Percentiles rank a stretch among this genome's conserved stretches.
phyloP scores from a whole-genome alignment of 192 early-diverging fungal species.

The Fimicolochytrium jonesii region DNA sequence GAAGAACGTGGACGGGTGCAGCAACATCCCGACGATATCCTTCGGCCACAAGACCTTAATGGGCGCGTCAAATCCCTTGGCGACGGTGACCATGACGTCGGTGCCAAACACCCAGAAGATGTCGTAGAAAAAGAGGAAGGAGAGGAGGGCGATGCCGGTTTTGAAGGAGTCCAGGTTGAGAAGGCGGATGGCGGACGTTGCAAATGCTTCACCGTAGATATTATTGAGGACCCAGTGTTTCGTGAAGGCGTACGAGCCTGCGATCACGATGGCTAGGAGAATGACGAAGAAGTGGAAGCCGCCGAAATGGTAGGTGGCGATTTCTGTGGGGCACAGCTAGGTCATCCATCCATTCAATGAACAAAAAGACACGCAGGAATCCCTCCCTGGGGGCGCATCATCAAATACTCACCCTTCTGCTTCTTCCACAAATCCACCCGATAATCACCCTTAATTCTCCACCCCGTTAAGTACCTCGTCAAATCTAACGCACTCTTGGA shows the following conservation, averaged over 20 bases:
- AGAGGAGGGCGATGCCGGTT: slow-evolving; percentile 91
- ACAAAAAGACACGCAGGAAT: not conserved
- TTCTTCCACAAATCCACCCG: slow-evolving; percentile 64
- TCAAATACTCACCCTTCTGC: slow-evolving; percentile 61
- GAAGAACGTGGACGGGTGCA: too few species aligned
- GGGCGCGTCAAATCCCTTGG: slow-evolving; percentile 92
- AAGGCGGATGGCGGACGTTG: slow-evolving; percentile 78
- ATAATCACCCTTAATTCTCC: slow-evolving; percentile 65
- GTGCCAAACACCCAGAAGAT: slow-evolving; percentile 99
- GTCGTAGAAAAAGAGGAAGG: slow-evolving; percentile 92
- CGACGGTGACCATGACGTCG: slow-evolving; percentile 96
- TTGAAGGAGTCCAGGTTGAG: slow-evolving; percentile 92
- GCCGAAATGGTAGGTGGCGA: slow-evolving; percentile 45
- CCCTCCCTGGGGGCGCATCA: not conserved
- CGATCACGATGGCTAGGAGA: slow-evolving; percentile 53
- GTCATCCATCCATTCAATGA: too few species aligned
- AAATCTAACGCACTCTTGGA: slow-evolving; percentile 56
- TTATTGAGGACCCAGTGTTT: slow-evolving; percentile 96
- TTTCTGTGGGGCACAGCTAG: too few species aligned
- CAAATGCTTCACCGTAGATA: slow-evolving; percentile 80
- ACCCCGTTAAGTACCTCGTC: slow-evolving; percentile 48
- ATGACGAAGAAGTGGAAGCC: slow-evolving; percentile 61
- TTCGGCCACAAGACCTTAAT: slow-evolving; percentile 93
- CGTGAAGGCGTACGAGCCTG: slow-evolving; percentile 70
- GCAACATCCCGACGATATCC: slow-evolving; percentile 46